A percentile compares a stretch with the other conserved stretches of the same genome.
Evolutionary conservation across 2,329 filamentous ascomycete genomes (phyloP).

Genomic region (Whalleya microplaca): DNA sequence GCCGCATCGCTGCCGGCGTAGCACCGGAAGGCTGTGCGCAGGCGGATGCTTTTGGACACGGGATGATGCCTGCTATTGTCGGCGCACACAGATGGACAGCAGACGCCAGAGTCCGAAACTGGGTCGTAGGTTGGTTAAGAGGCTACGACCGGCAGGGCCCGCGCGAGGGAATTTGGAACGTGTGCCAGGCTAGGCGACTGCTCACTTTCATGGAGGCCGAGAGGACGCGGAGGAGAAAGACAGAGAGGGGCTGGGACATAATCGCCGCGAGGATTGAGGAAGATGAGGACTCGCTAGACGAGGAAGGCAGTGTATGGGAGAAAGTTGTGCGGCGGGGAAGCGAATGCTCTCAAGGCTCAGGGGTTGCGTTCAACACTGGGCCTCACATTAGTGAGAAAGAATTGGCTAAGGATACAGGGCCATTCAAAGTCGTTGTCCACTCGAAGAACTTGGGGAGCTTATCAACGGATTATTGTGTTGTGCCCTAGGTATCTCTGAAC

Average conservation of each 20-base stretch:
- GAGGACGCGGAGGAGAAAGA: background rate
- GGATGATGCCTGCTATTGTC: background rate
- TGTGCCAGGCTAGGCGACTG: background rate
- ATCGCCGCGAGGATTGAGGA: slow-evolving; percentile 3
- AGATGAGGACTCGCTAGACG: background rate
- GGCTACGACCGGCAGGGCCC: background rate
- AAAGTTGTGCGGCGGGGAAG: too few species aligned
- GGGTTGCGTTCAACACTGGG: too few species aligned
- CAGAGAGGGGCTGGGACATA: background rate
- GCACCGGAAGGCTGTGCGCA: background rate
- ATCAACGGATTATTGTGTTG: too few species aligned
- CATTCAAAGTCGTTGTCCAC: too few species aligned
- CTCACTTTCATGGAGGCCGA: background rate
- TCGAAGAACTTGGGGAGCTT: too few species aligned
- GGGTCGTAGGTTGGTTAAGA: background rate
- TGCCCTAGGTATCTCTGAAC: too few species aligned
- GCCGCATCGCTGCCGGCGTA: slow-evolving; percentile 2
- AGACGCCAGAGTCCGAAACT: background rate
- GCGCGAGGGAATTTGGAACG: slow-evolving; percentile 5
- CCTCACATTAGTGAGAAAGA: too few species aligned
- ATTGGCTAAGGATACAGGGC: too few species aligned
- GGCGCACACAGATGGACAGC: slow-evolving; percentile 2
- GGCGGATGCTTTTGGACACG: slow-evolving; percentile 2
- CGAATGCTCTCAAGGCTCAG: too few species aligned
- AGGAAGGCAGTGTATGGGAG: too few species aligned